Conservation (phyloP, 2,329 filamentous ascomycete species). For the Colletotrichum sp. region DNA sequence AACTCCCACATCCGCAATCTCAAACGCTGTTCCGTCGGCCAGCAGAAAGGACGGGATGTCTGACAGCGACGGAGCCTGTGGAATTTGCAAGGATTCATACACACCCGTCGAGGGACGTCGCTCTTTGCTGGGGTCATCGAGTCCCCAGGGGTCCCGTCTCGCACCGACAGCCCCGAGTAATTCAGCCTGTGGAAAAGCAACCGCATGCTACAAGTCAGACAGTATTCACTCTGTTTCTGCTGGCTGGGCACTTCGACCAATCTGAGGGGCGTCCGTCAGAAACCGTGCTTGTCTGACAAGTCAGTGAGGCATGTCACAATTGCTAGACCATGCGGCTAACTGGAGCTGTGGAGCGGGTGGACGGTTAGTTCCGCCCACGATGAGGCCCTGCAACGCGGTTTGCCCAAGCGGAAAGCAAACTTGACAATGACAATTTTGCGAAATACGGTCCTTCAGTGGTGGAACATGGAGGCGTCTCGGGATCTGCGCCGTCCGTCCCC, state of each 20-base stretch:
- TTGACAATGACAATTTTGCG: neutral
- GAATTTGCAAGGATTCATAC: neutral
- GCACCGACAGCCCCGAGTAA: neutral
- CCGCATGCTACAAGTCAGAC: neutral
- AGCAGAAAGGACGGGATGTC: too few species aligned
- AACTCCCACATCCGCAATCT: too few species aligned
- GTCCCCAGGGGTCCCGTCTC: neutral
- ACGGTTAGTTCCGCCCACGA: conserved; percentile 5
- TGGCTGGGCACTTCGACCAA: neutral
- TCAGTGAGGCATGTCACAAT: neutral
- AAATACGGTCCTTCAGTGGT: neutral
- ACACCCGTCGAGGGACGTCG: neutral
- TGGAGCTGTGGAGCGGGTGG: conserved; percentile 1
- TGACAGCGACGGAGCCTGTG: neutral
- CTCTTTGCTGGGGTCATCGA: neutral
- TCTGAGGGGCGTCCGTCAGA: neutral
- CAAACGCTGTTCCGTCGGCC: too few species aligned
- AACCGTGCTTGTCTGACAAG: neutral
- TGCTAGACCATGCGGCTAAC: neutral
- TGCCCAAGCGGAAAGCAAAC: neutral
- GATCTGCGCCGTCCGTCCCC: neutral
- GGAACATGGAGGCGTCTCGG: neutral
- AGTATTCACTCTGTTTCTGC: neutral
- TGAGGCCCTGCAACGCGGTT: neutral
- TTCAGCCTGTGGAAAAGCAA: neutral